Base-by-base conservation (phyloP, 2,329 filamentous ascomycete genomes). In the Aspergillus tanneri region DNA sequence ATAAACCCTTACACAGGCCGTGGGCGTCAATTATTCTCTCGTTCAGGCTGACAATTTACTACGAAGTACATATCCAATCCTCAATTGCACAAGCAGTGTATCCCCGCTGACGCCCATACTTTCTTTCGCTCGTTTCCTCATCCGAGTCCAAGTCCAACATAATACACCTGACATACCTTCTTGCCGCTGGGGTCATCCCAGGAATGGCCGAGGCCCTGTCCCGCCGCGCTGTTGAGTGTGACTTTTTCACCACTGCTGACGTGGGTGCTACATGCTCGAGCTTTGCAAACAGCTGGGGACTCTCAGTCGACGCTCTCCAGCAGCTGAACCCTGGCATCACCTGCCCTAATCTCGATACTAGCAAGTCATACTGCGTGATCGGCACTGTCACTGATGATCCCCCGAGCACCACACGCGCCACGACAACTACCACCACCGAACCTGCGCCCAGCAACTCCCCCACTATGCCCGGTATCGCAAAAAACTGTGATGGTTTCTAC, bases 301-400 rank as follows among this genome's bases (percentile, higher is more conserved):
- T 47, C 14, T 42, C 50, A 6, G 36, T 53, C 21, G 32, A 32
- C 18, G 11, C 23, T 14, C 28, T 53, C 16, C 12, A 53, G 30
- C 1, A 16, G 23, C 35, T 53, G 35, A 53, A 53, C 40, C 47
- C 50, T 4, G 50, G 43, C n/a, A 43, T 53, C 23, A 41, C 23
- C 23, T 46, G 43, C 24, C 44, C 44, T 3, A 23, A 34, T 41
- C 41, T 47, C 4, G 40, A 47, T 24, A 32, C 44, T 10, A 51
- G 39, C 35, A 18, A 42, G 28, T 30, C 9, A 23, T 51, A 47
- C 41, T 51, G 49, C 30, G 49, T 51, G 30, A 44, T 51, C 24
- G 44, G 45, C 19, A 51, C 44, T 12, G 44, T 51, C 24, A 51
- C 22, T 24, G 37, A 44, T 2, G 41, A 52, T 16, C 35, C 38